phyloP scores from a whole-genome alignment of 345 rosid genomes.

The Acer negundo region DNA sequence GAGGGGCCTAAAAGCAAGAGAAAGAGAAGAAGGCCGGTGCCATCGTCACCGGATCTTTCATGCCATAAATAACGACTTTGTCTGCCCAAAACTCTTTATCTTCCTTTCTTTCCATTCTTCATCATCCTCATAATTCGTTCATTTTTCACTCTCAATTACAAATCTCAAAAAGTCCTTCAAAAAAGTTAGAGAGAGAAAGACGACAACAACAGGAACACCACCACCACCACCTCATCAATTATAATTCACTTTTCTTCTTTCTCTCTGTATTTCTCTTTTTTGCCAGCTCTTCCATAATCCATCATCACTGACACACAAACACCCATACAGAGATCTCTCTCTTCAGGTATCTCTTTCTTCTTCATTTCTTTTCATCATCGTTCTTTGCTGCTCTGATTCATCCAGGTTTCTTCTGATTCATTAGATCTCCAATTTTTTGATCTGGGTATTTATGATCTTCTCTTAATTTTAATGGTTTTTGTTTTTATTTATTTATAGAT shows the following conservation, averaged over 20 bases:
- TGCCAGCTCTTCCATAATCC: conserved; percentile 28
- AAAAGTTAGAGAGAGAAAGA: conserved; percentile 35
- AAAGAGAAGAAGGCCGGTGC: conserved; percentile 41
- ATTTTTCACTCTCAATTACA: conserved; percentile 16
- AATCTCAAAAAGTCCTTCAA: conserved; percentile 27
- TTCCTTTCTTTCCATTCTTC: neutral
- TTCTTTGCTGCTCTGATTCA: conserved; percentile 8
- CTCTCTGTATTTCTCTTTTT: conserved; percentile 22
- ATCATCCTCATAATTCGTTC: conserved; percentile 20
- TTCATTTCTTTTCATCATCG: neutral
- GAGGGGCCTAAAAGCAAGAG: conserved; percentile 7
- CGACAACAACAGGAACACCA: neutral
- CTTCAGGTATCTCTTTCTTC: neutral
- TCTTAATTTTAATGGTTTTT: conserved; percentile 20
- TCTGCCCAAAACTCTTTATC: neutral
- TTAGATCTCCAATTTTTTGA: conserved; percentile 34
- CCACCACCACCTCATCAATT: conserved; percentile 30
- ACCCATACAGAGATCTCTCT: conserved; percentile 13
- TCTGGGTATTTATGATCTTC: conserved; percentile 30
- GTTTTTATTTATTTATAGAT: conserved; percentile 15
- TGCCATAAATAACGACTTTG: conserved; percentile 32
- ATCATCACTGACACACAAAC: conserved; percentile 19
- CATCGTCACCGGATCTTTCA: conserved; percentile 47
- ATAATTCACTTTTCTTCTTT: conserved; percentile 30
- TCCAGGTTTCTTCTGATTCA: conserved; percentile 18